Percentiles rank a stretch among this genome's conserved stretches.
Evolutionary conservation across 2,329 filamentous ascomycete genomes (phyloP).

Genomic region (Phyllosticta citriasiana): DNA sequence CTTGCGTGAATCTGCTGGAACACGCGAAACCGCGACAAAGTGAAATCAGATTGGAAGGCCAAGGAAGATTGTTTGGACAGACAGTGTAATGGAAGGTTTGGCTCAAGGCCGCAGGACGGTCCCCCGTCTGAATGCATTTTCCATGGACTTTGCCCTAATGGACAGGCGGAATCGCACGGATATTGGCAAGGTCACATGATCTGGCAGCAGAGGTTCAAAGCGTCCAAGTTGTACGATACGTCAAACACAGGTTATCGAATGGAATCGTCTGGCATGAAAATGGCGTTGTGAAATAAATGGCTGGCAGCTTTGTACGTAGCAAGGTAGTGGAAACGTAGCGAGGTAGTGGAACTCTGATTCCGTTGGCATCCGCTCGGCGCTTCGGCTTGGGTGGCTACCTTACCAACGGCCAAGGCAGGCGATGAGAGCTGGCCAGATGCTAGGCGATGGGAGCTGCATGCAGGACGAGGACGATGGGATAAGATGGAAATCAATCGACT

Average conservation of each 20-base stretch:
- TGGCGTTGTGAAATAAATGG: neutral
- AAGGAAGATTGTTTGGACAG: neutral
- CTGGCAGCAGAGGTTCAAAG: neutral
- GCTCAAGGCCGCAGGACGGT: constrained; percentile 5
- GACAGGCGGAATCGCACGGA: neutral
- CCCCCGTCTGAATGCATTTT: neutral
- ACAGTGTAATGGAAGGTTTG: neutral
- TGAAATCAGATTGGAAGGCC: neutral
- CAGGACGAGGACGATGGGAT: neutral
- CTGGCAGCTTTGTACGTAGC: neutral
- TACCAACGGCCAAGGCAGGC: neutral
- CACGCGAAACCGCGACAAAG: neutral
- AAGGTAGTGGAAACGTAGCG: neutral
- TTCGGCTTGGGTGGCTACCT: neutral
- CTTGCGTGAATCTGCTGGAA: neutral
- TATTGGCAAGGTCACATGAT: neutral
- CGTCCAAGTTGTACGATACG: neutral
- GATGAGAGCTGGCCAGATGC: neutral
- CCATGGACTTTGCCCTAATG: neutral
- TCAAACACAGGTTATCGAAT: neutral
- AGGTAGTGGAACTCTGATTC: neutral
- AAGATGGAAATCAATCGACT: no score
- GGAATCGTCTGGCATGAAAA: neutral
- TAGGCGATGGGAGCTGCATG: neutral
- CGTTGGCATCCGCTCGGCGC: neutral